Base-by-base conservation (phyloP, 2,329 filamentous ascomycete genomes). In the Colletotrichum navitas region DNA sequence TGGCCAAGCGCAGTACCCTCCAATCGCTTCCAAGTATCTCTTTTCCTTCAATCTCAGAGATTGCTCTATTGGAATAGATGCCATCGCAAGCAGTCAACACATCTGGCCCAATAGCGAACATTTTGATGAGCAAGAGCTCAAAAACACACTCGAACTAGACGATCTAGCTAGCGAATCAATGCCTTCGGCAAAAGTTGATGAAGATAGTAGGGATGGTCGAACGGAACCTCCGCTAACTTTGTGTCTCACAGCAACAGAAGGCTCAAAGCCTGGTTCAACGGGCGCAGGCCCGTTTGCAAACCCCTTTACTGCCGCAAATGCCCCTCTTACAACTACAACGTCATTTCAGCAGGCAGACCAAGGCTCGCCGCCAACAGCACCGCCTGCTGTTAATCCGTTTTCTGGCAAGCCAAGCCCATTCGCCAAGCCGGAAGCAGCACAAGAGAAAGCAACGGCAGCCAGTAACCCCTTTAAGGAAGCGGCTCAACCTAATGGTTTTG, bases 151-250 rank as follows among this genome's bases (percentile, higher is more conserved):
- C 36, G 2, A 24, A 45, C 3, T 26, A 36, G 18, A 63, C 18
- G 7, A 45, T 41, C 2, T 45, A 26, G 29, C 56, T 36, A 21
- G 26, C 21, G 34, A 41, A 58, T 45, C 21, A 34, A n/a, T 67
- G 36, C 24, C 36, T 41, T n/a, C 36, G 59, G 45, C 45, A 36
- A 6, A 51, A 45, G n/a, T 0, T 56, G 54, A 63, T 36, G 47
- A 60, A 47, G 47, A 43, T 54, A 16, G 21, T 7, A 64, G 26
- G 45, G 14, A 60, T 24, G 1, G 36, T 32, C 45, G 26, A 59
- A 45, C 51, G 47, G 66, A 60, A 64, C n/a, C 26, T 7, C 56
- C 47, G 69, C 69, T 72, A 72, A 72, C 54, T 39, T 68, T 26
- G 29, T 41, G 47, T 59, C 24, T 59, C 54, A 29, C 54, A 72